Percentiles rank a stretch among this genome's conserved stretches.
phyloP scores from a whole-genome alignment of 805 yeast genomes.

The Ogataea trehaloabstinens region DNA sequence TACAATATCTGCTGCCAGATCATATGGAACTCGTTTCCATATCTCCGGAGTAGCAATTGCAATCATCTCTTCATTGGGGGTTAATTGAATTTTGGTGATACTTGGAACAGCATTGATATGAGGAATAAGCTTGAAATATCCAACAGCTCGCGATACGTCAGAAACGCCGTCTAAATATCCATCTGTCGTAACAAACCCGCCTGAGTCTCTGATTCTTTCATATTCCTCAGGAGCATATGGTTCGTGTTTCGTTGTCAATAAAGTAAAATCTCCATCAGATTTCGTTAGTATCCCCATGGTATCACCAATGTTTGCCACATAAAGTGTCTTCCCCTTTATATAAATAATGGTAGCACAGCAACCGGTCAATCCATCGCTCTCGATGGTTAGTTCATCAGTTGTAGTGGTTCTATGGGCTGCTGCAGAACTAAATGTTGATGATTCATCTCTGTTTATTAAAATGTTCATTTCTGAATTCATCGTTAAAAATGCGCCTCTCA shows the following conservation, averaged over 20 bases:
- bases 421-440: slow-evolving; percentile 40
- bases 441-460: slow-evolving; percentile 43
- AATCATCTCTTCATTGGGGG: slow-evolving; percentile 76
- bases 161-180: slow-evolving; percentile 83
- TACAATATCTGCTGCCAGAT: slow-evolving; percentile 87
- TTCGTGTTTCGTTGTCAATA: slow-evolving; percentile 74
- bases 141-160: slow-evolving; percentile 87
- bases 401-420: slow-evolving; percentile 53
- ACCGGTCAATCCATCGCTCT: slow-evolving; percentile 74
- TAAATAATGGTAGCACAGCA: slow-evolving; percentile 82
- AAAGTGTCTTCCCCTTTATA: slow-evolving; percentile 65
- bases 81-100: slow-evolving; percentile 56
- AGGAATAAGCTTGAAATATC: slow-evolving; percentile 81
- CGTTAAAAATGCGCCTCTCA: slow-evolving; percentile 76
- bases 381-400: slow-evolving; percentile 52
- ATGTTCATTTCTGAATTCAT: slow-evolving; percentile 82
- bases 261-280: slow-evolving; percentile 75
- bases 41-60: slow-evolving; percentile 79
- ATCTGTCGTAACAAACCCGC: slow-evolving; percentile 84
- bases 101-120: slow-evolving; percentile 89
- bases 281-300: slow-evolving; percentile 77
- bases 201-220: slow-evolving; percentile 85
- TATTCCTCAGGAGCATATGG: slow-evolving; percentile 77
- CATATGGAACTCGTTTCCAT: slow-evolving; percentile 82
- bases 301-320: slow-evolving; percentile 90